phyloP scores from a whole-genome alignment of 129 eudicot species.

The Artemisia argyi region DNA sequence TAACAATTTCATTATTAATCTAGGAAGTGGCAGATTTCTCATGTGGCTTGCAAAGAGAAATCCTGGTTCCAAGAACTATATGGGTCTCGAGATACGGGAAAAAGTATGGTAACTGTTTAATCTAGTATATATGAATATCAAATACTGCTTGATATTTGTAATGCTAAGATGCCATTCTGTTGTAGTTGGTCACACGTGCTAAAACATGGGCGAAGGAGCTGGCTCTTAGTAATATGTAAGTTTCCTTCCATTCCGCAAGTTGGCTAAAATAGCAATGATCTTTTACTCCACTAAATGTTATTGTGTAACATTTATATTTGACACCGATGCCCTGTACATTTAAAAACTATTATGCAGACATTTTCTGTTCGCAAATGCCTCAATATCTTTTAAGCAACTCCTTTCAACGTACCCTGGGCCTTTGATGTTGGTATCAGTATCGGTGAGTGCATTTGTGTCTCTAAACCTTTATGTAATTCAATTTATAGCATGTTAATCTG shows the following conservation, averaged over 20 bases:
- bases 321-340: neutral
- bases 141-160: neutral
- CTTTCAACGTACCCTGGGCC: conserved; percentile 95
- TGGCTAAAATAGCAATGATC: neutral
- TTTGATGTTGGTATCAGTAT: conserved; percentile 66
- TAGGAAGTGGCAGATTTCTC: conserved; percentile 99
- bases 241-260: neutral
- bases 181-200: conserved; percentile 92
- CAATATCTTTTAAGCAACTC: conserved; percentile 76
- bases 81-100: conserved; percentile 90
- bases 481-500: neutral
- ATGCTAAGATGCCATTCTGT: conserved; percentile 9
- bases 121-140: neutral
- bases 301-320: neutral
- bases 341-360: conserved; percentile 54
- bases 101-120: conserved; percentile 54
- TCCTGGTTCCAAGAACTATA: conserved; percentile 59
- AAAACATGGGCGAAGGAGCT: conserved; percentile 79
- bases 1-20: conserved; percentile 15
- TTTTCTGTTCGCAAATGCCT: conserved; percentile 85
- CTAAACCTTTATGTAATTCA: conserved; percentile 9
- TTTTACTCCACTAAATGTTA: neutral
- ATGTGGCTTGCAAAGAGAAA: conserved; percentile 95
- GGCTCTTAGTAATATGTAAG: conserved; percentile 75
- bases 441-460: conserved; percentile 59